A percentile compares a stretch with the other conserved stretches of the same genome.
phyloP scores from a whole-genome alignment of 495 filamentous ascomycete genomes.

The Penicillium malachiteum region DNA sequence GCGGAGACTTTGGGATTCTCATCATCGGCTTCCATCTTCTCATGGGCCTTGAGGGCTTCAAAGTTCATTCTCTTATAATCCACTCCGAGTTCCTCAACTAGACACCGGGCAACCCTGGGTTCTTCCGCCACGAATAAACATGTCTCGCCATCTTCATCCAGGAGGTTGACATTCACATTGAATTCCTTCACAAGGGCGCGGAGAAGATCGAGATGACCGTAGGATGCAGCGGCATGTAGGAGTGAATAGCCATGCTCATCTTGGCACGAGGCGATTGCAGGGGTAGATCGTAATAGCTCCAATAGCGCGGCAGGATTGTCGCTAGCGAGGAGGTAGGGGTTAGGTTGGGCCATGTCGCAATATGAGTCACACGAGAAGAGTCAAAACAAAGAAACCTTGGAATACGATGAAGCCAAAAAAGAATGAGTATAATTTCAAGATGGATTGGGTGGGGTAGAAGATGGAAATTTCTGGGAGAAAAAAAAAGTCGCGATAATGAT shows the following conservation, averaged over 20 bases:
- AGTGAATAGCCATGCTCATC: slow-evolving; percentile 89
- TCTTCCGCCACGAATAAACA: slow-evolving; percentile 83
- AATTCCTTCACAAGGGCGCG: slow-evolving; percentile 74
- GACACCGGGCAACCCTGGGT: slow-evolving; percentile 67
- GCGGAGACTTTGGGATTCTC: slow-evolving; percentile 67
- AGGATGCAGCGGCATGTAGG: slow-evolving; percentile 88
- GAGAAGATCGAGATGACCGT: slow-evolving; percentile 79
- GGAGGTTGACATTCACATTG: slow-evolving; percentile 72
- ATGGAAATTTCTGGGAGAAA: slow-evolving; percentile 3
- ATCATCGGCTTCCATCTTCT: slow-evolving; percentile 68
- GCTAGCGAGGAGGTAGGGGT: slow-evolving; percentile 75
- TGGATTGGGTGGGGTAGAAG: not conserved
- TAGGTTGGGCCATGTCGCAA: slow-evolving; percentile 53
- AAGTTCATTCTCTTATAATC: slow-evolving; percentile 60
- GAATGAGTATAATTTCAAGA: too few species aligned
- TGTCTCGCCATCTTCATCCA: slow-evolving; percentile 88
- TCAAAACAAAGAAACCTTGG: too few species aligned
- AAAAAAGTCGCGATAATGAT: slow-evolving; percentile 15
- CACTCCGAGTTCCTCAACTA: slow-evolving; percentile 79
- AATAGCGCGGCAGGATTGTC: slow-evolving; percentile 68
- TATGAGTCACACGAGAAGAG: slow-evolving; percentile 8
- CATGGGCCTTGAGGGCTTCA: slow-evolving; percentile 66
- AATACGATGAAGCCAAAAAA: too few species aligned
- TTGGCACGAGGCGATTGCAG: slow-evolving; percentile 63
- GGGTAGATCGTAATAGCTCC: slow-evolving; percentile 63